Evolutionary conservation across 768 basidiomycete genomes (phyloP).

Genomic region (Termitomyces sp.): DNA sequence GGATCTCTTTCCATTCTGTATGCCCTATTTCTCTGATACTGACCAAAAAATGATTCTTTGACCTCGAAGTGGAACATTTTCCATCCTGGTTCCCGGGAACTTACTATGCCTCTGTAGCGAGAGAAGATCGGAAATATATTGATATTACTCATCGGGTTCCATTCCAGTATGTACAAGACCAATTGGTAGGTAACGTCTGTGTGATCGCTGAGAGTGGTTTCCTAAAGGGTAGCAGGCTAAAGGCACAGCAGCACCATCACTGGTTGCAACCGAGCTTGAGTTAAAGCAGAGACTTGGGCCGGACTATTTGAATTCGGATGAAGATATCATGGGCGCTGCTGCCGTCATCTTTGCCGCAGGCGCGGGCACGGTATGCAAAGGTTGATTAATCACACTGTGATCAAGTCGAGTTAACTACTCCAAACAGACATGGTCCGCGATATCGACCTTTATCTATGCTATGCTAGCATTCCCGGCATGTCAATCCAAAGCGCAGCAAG

Average conservation of each 20-base stretch:
- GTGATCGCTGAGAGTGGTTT: neutral
- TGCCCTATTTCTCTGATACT: slow-evolving; percentile 22
- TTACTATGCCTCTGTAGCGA: slow-evolving; percentile 16
- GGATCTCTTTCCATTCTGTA: slow-evolving; percentile 21
- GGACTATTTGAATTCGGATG: neutral
- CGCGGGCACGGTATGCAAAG: slow-evolving; percentile 27
- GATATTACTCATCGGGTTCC: slow-evolving; percentile 24
- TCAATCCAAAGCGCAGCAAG: slow-evolving; percentile 31
- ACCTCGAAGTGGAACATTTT: neutral
- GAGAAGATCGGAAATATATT: slow-evolving; percentile 4
- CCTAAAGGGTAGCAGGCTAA: slow-evolving; percentile 5
- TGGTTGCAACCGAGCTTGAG: slow-evolving; percentile 15
- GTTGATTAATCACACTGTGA: neutral
- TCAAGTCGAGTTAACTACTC: neutral
- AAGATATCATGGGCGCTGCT: slow-evolving; percentile 16
- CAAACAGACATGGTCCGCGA: slow-evolving; percentile 24
- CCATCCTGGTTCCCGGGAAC: slow-evolving; percentile 20
- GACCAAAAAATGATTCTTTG: slow-evolving; percentile 8
- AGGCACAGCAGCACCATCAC: slow-evolving; percentile 17
- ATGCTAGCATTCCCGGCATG: slow-evolving; percentile 34
- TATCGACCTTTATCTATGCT: slow-evolving; percentile 31
- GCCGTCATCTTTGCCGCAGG: slow-evolving; percentile 22
- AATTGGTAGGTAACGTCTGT: slow-evolving; percentile 21
- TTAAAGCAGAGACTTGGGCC: slow-evolving; percentile 1
- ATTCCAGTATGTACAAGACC: slow-evolving; percentile 22